phyloP scores from a whole-genome alignment of 441 rosid genomes.

The Euphorbia schlechtendalii region DNA sequence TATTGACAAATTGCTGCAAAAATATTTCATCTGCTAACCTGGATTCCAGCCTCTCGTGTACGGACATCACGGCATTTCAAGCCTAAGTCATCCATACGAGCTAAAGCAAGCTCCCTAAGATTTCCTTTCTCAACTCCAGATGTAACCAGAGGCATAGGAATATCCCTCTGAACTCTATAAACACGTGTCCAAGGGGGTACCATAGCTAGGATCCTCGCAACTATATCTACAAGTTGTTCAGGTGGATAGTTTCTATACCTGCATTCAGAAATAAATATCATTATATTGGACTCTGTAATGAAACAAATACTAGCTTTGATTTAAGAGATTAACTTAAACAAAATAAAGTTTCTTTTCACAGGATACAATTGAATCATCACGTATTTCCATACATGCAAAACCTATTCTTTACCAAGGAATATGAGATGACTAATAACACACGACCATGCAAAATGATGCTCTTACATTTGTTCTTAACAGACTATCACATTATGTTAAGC shows the following conservation, averaged over 20 bases:
- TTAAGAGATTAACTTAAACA: neutral
- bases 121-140: slow-evolving; percentile 99
- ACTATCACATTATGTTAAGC: neutral
- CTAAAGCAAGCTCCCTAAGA: slow-evolving; percentile 93
- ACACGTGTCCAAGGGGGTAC: slow-evolving; percentile 99
- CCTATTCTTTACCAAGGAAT: slow-evolving; percentile 1
- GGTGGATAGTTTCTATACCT: slow-evolving; percentile 96
- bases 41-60: slow-evolving; percentile 99
- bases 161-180: slow-evolving; percentile 96
- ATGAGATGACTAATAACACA: neutral
- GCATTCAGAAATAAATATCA: slow-evolving; percentile 19
- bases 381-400: neutral
- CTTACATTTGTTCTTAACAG: neutral
- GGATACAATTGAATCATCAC: neutral
- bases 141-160: slow-evolving; percentile 98
- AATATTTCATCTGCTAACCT: slow-evolving; percentile 37
- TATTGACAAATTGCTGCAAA: slow-evolving; percentile 1
- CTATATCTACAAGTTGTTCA: slow-evolving; percentile 94
- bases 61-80: slow-evolving; percentile 98
- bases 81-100: slow-evolving; percentile 97
- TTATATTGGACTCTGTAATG: slow-evolving; percentile 1
- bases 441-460: too few relatives aligned
- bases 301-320: neutral
- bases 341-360: neutral
- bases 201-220: slow-evolving; percentile 95